Evolutionary conservation across 306 rosid genomes (phyloP).

Genomic region (Dryas alaskensis): DNA sequence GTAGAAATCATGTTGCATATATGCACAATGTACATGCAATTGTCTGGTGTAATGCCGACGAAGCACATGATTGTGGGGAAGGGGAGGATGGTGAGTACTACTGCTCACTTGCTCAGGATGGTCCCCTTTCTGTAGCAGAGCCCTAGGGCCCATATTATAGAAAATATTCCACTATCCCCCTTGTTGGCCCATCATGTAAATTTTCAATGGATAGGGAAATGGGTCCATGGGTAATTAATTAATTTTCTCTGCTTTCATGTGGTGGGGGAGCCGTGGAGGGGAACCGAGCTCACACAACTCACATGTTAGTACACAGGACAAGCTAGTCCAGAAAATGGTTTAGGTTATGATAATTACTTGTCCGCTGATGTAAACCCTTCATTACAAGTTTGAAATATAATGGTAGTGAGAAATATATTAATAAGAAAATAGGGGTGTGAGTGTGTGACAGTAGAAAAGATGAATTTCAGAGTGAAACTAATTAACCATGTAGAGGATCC

Average conservation of each 20-base stretch:
- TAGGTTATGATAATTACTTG: neutral
- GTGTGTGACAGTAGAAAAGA: neutral
- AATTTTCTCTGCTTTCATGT: neutral
- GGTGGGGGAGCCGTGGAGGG: neutral
- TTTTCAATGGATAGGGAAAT: neutral
- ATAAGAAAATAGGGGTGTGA: neutral
- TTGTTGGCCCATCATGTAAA: neutral
- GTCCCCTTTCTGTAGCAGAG: neutral
- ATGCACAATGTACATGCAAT: slow-evolving; percentile 42
- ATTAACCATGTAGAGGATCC: neutral
- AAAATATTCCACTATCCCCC: slow-evolving; percentile 10
- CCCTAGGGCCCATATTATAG: neutral
- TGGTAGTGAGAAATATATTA: neutral
- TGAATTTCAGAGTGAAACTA: neutral
- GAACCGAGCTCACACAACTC: neutral
- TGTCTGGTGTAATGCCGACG: slow-evolving; percentile 41
- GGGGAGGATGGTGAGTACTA: neutral
- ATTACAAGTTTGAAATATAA: too few relatives aligned
- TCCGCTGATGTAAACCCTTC: neutral
- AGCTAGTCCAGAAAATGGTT: neutral
- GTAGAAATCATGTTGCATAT: slow-evolving; percentile 29
- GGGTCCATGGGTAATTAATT: neutral
- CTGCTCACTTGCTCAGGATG: slow-evolving; percentile 8
- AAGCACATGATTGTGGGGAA: slow-evolving; percentile 48
- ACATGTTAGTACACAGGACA: too few relatives aligned